phyloP scores from a whole-genome alignment of 345 rosid species.

The Excoecaria cochinchinensis region DNA sequence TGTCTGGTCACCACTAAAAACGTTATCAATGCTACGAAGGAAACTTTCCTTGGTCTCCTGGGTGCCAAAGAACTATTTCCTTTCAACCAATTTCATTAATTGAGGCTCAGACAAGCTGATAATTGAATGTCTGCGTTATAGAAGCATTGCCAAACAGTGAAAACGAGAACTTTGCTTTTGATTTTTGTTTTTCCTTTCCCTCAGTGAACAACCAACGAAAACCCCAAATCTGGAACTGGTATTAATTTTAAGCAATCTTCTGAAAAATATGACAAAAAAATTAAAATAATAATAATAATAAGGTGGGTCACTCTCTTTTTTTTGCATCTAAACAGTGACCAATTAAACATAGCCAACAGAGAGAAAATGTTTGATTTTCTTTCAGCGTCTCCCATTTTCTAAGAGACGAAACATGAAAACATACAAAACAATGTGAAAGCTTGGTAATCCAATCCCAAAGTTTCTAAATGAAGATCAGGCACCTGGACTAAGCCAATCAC shows the following conservation, averaged over 20 bases:
- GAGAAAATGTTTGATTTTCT: background rate
- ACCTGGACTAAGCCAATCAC: background rate
- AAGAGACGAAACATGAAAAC: background rate
- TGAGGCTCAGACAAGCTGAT: background rate
- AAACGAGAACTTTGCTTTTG: background rate
- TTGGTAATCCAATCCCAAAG: background rate
- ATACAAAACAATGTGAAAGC: background rate
- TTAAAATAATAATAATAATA: too few species aligned
- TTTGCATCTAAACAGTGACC: too few species aligned
- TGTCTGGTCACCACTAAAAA: background rate
- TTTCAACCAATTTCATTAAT: background rate
- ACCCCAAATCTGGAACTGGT: conserved; percentile 3
- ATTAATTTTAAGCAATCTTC: background rate
- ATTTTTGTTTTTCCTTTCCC: background rate
- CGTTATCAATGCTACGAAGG: background rate
- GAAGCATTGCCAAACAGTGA: background rate
- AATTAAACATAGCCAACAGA: background rate
- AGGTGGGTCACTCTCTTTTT: background rate
- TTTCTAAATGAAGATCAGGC: background rate
- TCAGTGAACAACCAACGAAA: background rate
- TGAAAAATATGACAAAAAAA: too few species aligned
- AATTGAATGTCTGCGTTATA: background rate
- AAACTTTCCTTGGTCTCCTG: background rate
- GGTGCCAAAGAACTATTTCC: background rate
- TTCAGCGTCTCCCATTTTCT: background rate